phyloP scores from a whole-genome alignment of 768 basidiomycete species.

The Leucosporidium scottii region DNA sequence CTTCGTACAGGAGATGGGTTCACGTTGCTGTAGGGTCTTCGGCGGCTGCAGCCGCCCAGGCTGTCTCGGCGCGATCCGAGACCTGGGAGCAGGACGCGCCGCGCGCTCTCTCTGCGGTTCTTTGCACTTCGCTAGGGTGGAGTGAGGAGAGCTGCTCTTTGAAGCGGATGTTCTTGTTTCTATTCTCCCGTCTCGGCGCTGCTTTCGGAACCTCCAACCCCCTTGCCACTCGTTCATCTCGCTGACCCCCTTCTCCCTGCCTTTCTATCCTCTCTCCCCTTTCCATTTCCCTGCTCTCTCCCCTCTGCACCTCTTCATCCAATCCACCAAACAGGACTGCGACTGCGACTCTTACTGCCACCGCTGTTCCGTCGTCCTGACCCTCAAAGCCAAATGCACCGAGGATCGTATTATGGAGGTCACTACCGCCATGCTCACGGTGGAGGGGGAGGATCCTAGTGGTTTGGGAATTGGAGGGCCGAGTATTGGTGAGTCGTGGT shows the following conservation, averaged over 20 bases:
- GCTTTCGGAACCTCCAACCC: no score
- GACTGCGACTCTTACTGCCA: constrained; percentile 75
- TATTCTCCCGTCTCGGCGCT: no score
- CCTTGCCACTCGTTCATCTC: no score
- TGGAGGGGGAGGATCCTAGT: constrained; percentile 4
- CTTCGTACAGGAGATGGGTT: no score
- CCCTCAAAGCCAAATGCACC: constrained; percentile 66
- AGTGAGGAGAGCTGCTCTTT: no score
- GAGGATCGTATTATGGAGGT: constrained; percentile 66
- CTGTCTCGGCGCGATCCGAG: no score
- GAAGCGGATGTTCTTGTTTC: no score
- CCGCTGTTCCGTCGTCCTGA: constrained; percentile 76
- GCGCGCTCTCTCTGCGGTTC: no score
- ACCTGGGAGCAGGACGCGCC: no score
- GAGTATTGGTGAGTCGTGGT: constrained; percentile 24
- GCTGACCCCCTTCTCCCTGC: constrained; percentile 58
- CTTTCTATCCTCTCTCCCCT: background rate
- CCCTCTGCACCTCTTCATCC: background rate
- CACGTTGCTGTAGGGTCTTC: no score
- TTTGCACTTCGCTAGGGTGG: no score
- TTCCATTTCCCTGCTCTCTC: background rate
- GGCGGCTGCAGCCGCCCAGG: no score
- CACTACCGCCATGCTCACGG: constrained; percentile 67
- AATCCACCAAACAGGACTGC: constrained; percentile 62
- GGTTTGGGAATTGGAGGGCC: constrained; percentile 30